These are phyloP conservation scores for Lepraria neglecta DNA, from an alignment of 495 filamentous ascomycete species.

Conservation along the genomic window DNA sequence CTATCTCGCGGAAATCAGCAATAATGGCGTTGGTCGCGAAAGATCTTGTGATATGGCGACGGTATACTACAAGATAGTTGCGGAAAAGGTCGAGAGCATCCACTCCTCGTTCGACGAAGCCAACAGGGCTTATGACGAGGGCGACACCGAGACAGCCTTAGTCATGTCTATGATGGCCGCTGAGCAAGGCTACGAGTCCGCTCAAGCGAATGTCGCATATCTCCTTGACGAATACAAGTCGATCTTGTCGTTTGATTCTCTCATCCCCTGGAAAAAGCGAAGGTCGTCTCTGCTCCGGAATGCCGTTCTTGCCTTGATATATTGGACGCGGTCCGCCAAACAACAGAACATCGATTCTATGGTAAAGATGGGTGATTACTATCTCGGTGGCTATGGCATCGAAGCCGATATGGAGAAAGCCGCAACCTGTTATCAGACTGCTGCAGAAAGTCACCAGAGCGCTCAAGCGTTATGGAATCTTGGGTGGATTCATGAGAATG, in stretches of 20 bases:
- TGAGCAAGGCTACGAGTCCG: conserved; percentile 91
- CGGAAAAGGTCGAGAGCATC: conserved; percentile 79
- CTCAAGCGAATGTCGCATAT: conserved; percentile 90
- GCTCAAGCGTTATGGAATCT: conserved; percentile 96
- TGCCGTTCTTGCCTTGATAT: conserved; percentile 73
- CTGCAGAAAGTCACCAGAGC: conserved; percentile 82
- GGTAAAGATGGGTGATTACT: conserved; percentile 99
- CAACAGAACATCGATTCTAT: conserved; percentile 89
- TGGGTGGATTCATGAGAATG: conserved; percentile 99
- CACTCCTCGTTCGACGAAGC: conserved; percentile 82
- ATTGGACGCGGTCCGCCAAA: conserved; percentile 93
- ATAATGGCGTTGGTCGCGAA: conserved; percentile 73
- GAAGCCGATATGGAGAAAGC: conserved; percentile 75
- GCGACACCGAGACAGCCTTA: conserved; percentile 80
- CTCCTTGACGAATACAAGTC: conserved; percentile 78
- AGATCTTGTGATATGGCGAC: conserved; percentile 74
- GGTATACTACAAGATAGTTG: conserved; percentile 89
- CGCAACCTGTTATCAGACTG: conserved; percentile 83
- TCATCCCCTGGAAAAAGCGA: conserved; percentile 42
- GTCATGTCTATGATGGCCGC: conserved; percentile 85
- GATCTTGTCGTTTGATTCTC: conserved; percentile 44
- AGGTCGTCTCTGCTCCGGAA: conserved; percentile 57
- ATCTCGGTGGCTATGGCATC: conserved; percentile 72
- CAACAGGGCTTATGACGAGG: conserved; percentile 73
- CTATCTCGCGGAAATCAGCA: conserved; percentile 85